Conservation (phyloP, 2,329 filamentous ascomycete genomes). For the Cryphonectria naterciae region DNA sequence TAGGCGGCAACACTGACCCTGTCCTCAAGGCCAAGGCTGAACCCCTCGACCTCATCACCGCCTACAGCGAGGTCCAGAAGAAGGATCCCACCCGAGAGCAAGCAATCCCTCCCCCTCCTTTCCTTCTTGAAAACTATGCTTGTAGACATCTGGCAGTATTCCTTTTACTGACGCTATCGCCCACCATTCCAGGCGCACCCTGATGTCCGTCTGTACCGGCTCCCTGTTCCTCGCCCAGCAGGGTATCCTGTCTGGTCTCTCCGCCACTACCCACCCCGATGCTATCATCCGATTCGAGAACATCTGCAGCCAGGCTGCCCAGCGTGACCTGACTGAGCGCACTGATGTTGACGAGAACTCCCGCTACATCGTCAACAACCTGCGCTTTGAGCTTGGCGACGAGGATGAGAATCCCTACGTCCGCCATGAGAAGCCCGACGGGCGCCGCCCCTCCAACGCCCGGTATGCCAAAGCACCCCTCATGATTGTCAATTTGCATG, state of each 20-base stretch:
- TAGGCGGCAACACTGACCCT: conserved; percentile 69
- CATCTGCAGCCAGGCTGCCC: conserved; percentile 74
- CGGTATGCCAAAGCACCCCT: conserved; percentile 49
- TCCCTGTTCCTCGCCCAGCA: conserved; percentile 76
- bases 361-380: conserved; percentile 89
- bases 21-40: conserved; percentile 70
- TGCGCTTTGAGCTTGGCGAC: conserved; percentile 81
- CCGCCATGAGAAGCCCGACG: conserved; percentile 69
- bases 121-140: background rate
- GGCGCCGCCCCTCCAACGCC: conserved; percentile 63
- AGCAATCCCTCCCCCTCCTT: background rate
- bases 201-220: conserved; percentile 80
- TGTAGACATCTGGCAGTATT: background rate
- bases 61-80: conserved; percentile 79
- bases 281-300: conserved; percentile 81
- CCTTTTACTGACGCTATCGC: conserved; percentile 4
- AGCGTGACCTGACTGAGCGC: conserved; percentile 72
- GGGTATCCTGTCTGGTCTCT: conserved; percentile 77
- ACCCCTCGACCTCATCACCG: conserved; percentile 72
- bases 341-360: conserved; percentile 81
- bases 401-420: conserved; percentile 85
- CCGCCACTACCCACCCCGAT: conserved; percentile 83
- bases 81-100: conserved; percentile 74
- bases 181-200: conserved; percentile 56
- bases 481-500: background rate